phyloP scores from a whole-genome alignment of 2,329 filamentous ascomycete species.

The Grosmannia huntii region DNA sequence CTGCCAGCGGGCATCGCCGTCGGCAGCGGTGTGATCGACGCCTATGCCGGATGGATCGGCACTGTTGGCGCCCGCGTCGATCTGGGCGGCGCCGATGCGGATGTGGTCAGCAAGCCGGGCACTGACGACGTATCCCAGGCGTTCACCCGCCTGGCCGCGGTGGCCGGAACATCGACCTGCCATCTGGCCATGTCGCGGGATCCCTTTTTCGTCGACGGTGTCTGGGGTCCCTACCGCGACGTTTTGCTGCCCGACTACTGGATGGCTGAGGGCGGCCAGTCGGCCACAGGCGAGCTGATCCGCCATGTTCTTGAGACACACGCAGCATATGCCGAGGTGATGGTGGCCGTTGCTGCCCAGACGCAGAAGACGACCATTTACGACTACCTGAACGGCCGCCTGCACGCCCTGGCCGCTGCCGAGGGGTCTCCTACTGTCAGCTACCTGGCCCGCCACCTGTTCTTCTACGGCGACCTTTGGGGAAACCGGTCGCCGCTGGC shows the following conservation, averaged over 20 bases:
- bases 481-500: slow-evolving; percentile 92
- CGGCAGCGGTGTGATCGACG: slow-evolving; percentile 93
- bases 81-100: slow-evolving; percentile 50
- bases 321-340: slow-evolving; percentile 71
- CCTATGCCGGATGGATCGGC: slow-evolving; percentile 96
- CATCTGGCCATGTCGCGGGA: slow-evolving; percentile 92
- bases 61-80: slow-evolving; percentile 96
- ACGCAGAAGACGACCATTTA: slow-evolving; percentile 82
- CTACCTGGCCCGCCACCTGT: slow-evolving; percentile 84
- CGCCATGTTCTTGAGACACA: slow-evolving; percentile 94
- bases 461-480: slow-evolving; percentile 97
- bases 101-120: slow-evolving; percentile 42
- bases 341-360: slow-evolving; percentile 59
- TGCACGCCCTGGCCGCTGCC: slow-evolving; percentile 62
- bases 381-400: slow-evolving; percentile 82
- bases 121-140: slow-evolving; percentile 65
- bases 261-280: slow-evolving; percentile 96
- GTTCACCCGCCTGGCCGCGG: slow-evolving; percentile 82
- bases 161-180: slow-evolving; percentile 94
- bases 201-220: slow-evolving; percentile 84
- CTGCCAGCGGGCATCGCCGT: slow-evolving; percentile 80
- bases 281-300: slow-evolving; percentile 85
- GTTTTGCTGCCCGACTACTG: slow-evolving; percentile 85
- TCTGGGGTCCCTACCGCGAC: slow-evolving; percentile 95
- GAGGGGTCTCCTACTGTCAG: slow-evolving; percentile 62